phyloP scores from a whole-genome alignment of 306 rosid species.

The Purshia tridentata region DNA sequence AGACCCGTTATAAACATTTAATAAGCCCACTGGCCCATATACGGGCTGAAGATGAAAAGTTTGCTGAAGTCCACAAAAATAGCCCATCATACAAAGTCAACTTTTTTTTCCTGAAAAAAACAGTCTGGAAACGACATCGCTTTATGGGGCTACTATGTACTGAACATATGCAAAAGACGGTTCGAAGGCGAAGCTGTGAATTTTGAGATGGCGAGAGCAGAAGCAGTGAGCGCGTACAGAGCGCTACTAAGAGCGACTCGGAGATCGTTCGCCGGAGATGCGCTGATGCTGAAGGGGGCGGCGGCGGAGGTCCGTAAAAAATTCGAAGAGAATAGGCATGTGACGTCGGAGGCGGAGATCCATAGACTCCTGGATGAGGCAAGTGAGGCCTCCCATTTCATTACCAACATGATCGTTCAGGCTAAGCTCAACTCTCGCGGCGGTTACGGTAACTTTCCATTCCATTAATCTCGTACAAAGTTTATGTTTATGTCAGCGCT shows the following conservation, averaged over 20 bases:
- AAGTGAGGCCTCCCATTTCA: conserved; percentile 72
- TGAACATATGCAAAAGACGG: not conserved
- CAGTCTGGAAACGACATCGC: conserved; percentile 15
- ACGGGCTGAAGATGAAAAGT: too few species aligned
- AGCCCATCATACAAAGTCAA: not conserved
- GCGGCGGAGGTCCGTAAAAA: conserved; percentile 71
- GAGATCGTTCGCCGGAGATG: conserved; percentile 73
- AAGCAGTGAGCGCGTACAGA: conserved; percentile 75
- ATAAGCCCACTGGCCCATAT: too few species aligned
- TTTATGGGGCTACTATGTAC: not conserved
- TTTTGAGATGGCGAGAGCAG: conserved; percentile 49
- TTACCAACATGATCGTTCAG: conserved; percentile 80
- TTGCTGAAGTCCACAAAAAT: not conserved
- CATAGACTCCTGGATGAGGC: conserved; percentile 75
- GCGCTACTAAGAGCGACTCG: conserved; percentile 72
- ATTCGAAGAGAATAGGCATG: conserved; percentile 67
- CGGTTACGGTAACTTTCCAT: conserved; percentile 44
- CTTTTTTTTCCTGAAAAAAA: too few species aligned
- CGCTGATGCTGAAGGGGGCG: conserved; percentile 59
- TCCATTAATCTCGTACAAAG: not conserved
- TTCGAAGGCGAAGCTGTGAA: not conserved
- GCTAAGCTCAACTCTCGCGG: conserved; percentile 74
- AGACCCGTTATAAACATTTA: too few species aligned
- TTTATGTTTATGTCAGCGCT: not conserved
- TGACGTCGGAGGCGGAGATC: conserved; percentile 63